Evolutionary conservation across 2,329 filamentous ascomycete species (phyloP).

Genomic region (Hypomyces perniciosus): DNA sequence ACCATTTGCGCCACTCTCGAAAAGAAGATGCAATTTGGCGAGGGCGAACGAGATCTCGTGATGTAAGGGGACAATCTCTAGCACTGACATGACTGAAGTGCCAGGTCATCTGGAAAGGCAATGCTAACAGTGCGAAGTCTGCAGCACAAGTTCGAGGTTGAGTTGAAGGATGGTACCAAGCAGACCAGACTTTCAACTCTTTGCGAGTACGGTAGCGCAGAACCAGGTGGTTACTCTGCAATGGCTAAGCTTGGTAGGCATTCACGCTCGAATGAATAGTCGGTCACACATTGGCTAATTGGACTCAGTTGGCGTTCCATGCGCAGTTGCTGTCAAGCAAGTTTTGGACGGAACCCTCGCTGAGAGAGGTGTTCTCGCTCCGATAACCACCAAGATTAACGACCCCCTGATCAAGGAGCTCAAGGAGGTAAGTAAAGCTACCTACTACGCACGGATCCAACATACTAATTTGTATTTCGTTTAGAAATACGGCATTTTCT

Average conservation of each 20-base stretch:
- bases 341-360: constrained; percentile 69
- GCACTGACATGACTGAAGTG: background rate
- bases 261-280: background rate
- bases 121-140: constrained; percentile 29
- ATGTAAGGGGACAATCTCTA: constrained; percentile 28
- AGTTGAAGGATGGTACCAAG: constrained; percentile 70
- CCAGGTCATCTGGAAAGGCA: too few relatives aligned
- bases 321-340: constrained; percentile 61
- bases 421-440: constrained; percentile 42
- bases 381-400: constrained; percentile 43
- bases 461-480: too few relatives aligned
- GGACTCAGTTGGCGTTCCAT: constrained; percentile 42
- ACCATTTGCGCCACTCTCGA: constrained; percentile 86
- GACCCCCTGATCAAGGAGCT: constrained; percentile 69
- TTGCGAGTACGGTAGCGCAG: constrained; percentile 65
- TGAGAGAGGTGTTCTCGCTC: constrained; percentile 19
- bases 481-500: too few relatives aligned
- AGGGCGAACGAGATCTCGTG: constrained; percentile 78
- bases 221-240: constrained; percentile 66
- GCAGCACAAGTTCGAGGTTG: constrained; percentile 79
- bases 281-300: background rate
- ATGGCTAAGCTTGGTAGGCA: constrained; percentile 77
- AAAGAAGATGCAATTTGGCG: constrained; percentile 83
- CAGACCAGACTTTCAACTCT: constrained; percentile 78
- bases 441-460: too few relatives aligned